Conservation (phyloP, 2,329 filamentous ascomycete genomes). For the Thelonectria rubi region DNA sequence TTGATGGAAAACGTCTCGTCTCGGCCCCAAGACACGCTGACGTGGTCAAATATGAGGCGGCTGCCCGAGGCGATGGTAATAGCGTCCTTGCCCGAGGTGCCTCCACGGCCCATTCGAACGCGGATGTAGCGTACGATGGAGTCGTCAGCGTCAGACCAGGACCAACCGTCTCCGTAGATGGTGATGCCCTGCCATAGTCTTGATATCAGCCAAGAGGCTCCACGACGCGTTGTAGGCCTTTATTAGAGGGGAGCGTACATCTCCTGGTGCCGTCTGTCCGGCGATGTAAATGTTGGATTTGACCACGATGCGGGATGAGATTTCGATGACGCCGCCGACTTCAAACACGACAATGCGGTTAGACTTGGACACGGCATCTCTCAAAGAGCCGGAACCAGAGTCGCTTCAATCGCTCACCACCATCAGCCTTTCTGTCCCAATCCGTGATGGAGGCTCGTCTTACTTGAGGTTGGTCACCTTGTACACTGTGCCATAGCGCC, state of each 20-base stretch:
- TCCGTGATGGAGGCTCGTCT: not conserved
- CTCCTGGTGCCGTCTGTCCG: slow-evolving; percentile 60
- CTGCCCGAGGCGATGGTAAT: slow-evolving; percentile 61
- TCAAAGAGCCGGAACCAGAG: slow-evolving; percentile 50
- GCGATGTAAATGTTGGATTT: slow-evolving; percentile 56
- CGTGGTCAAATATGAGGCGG: slow-evolving; percentile 66
- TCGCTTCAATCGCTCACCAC: slow-evolving; percentile 20
- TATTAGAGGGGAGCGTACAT: slow-evolving; percentile 41
- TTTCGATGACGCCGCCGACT: slow-evolving; percentile 58
- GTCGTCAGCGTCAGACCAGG: slow-evolving; percentile 61
- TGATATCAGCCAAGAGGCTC: slow-evolving; percentile 13
- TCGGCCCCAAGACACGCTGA: slow-evolving; percentile 63
- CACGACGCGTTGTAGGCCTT: too few relatives aligned
- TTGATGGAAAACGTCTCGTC: slow-evolving; percentile 65
- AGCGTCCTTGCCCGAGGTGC: slow-evolving; percentile 62
- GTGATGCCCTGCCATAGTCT: slow-evolving; percentile 50
- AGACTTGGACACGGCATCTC: slow-evolving; percentile 51
- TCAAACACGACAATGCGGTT: slow-evolving; percentile 57
- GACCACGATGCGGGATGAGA: slow-evolving; percentile 55
- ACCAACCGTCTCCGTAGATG: slow-evolving; percentile 63
- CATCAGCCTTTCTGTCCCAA: not conserved
- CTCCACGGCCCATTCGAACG: slow-evolving; percentile 62
- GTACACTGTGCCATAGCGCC: slow-evolving; percentile 48
- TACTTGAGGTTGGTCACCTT: slow-evolving; percentile 50
- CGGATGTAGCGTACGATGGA: slow-evolving; percentile 64